These are phyloP conservation scores for Rhizopogon sp. DNA, from an alignment of 768 basidiomycete species.

Conservation along the genomic window DNA sequence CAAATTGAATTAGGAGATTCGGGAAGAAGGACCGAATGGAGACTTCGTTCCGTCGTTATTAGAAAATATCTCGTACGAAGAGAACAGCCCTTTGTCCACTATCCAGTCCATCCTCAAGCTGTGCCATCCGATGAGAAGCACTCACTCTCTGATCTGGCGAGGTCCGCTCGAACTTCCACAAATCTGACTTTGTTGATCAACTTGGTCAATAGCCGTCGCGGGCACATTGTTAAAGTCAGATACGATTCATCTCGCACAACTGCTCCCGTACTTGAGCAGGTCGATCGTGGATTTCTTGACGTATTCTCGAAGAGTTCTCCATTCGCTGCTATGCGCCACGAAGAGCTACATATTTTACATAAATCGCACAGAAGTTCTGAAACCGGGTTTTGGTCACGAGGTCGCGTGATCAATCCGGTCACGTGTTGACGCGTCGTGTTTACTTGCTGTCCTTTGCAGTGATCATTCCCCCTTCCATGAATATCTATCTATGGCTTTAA, in stretches of 20 bases:
- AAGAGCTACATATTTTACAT: constrained; percentile 26
- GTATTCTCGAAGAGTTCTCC: constrained; percentile 68
- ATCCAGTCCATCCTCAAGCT: constrained; percentile 56
- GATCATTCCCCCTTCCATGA: neutral
- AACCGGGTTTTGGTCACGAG: too few relatives aligned
- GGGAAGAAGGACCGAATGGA: constrained; percentile 19
- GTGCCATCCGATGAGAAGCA: neutral
- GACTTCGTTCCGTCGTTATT: constrained; percentile 31
- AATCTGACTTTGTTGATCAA: constrained; percentile 10
- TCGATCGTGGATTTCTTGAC: constrained; percentile 77
- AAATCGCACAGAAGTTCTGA: too few relatives aligned
- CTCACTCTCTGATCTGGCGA: neutral
- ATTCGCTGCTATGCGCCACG: constrained; percentile 66
- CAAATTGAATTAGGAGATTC: too few relatives aligned
- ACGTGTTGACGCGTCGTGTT: constrained; percentile 3
- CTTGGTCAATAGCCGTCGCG: constrained; percentile 42
- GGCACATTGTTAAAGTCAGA: constrained; percentile 41
- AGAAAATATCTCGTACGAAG: constrained; percentile 35
- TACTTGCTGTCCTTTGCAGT: neutral
- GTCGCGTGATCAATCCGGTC: constrained; percentile 1
- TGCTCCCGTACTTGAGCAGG: constrained; percentile 55
- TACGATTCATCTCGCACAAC: constrained; percentile 63
- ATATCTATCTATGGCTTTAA: constrained; percentile 49
- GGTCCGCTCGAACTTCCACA: constrained; percentile 13
- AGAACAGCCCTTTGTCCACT: constrained; percentile 40